These are phyloP conservation scores for Suhomyces prunicola DNA, from an alignment of 805 yeast genomes.

Conservation along the genomic window DNA sequence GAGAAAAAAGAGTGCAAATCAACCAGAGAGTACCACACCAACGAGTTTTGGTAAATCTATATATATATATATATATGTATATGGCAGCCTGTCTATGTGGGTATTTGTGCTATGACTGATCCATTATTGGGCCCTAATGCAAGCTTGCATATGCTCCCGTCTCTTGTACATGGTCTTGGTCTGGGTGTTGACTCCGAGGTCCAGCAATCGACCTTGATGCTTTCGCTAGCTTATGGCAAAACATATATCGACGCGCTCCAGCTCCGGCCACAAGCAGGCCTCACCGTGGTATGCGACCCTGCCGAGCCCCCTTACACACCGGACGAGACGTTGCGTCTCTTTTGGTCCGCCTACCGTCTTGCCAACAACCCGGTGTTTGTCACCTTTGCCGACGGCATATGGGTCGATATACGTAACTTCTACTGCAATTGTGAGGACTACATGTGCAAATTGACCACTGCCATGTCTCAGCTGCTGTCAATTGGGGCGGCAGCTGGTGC, in stretches of 20 bases:
- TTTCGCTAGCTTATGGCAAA: constrained; percentile 19
- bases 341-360: not conserved
- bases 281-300: not conserved
- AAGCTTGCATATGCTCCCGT: not conserved
- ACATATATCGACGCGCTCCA: constrained; percentile 14
- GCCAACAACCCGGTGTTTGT: not conserved
- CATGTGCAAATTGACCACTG: constrained; percentile 6
- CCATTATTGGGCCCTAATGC: not conserved
- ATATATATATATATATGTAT: too few species aligned
- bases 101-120: not conserved
- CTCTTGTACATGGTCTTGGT: not conserved
- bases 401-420: constrained; percentile 25
- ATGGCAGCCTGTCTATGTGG: not conserved
- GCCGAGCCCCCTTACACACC: not conserved
- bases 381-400: not conserved
- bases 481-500: not conserved
- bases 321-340: not conserved
- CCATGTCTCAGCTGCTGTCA: not conserved
- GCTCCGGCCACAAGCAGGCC: constrained; percentile 4
- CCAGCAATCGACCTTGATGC: constrained; percentile 15
- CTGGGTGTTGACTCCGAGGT: constrained; percentile 4
- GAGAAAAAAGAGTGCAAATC: not conserved
- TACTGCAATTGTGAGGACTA: constrained; percentile 30
- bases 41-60: too few species aligned
- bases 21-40: not conserved